A percentile compares a stretch with the other conserved stretches of the same genome.
phyloP scores from a whole-genome alignment of 139 green algal species.

The Astrephomene gubernaculifera region DNA sequence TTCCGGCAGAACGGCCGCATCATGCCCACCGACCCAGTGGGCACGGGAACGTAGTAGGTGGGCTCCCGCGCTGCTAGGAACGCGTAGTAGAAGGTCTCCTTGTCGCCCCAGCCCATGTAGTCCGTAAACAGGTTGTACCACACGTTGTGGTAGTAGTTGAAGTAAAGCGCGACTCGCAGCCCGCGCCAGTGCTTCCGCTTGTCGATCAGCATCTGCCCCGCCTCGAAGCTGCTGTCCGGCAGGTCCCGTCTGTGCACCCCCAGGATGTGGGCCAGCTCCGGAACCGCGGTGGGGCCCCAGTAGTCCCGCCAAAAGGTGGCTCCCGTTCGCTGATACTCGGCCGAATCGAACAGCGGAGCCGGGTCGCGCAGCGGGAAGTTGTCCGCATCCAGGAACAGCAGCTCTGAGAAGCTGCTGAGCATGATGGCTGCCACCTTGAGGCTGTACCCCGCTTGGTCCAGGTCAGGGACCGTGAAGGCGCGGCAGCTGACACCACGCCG shows the following conservation, averaged over 20 bases:
- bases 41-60: constrained; percentile 36
- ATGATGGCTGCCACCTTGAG: constrained; percentile 63
- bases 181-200: constrained; percentile 62
- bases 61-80: constrained; percentile 35
- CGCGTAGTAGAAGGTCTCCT: constrained; percentile 64
- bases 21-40: constrained; percentile 39
- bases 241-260: background rate
- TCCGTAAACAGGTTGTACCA: constrained; percentile 63
- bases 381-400: constrained; percentile 77
- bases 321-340: constrained; percentile 45
- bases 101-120: constrained; percentile 68
- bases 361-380: constrained; percentile 66
- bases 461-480: background rate
- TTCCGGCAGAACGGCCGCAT: constrained; percentile 6
- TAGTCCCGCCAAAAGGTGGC: constrained; percentile 75
- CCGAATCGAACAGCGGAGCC: constrained; percentile 48
- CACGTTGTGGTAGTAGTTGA: constrained; percentile 59
- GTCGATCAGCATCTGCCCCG: constrained; percentile 69
- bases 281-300: constrained; percentile 60
- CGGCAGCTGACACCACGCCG: background rate
- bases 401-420: constrained; percentile 60
- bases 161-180: constrained; percentile 43
- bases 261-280: constrained; percentile 18
- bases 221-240: constrained; percentile 40
- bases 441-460: background rate